Evolutionary conservation across 345 rosid species (phyloP), one percentile per base, ranked within the genome.

Genomic region (Carallia pectinifolia): DNA sequence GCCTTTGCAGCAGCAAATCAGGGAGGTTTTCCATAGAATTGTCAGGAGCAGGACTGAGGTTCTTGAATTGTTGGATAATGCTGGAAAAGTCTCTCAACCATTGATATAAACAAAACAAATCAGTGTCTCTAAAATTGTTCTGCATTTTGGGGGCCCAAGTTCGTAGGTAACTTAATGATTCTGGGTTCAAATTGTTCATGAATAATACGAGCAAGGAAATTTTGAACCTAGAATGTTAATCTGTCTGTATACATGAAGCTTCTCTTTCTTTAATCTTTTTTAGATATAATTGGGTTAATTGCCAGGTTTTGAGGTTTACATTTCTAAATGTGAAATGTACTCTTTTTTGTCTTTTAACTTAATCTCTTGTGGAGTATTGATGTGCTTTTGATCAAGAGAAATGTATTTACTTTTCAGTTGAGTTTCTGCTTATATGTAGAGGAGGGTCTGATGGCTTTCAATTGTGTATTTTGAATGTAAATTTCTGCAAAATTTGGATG

Each of bases 1-100:
- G 68, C 94, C 98, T 37, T 76, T 92, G 61, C 98, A 96, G 86
- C 79, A 83, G 76, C 97, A 96, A 82, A 85, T 96, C 71, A 82
- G 99, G 79, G 98, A 92, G 66, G 94, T 92, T 27, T 95, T 95
- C 69, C 99, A 92, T 74, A 78, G 97, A 86, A 81, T 90, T 72
- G 96, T 92, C 61, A 86, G 96, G 82, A 92, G 94, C 89, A 88
- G 98, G 83, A 69, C 85, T 6, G 94, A 92, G 82, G 75, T 90
- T 72, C 84, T 88, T 4, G 96, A 88, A 12, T 83, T 73, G 61
- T 58, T 92, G 87, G 98, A 90, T 1, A 82, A 82, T 31, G 82
- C 84, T 5, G 88, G 83, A 7, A 88, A 85, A 77, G 27, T 64
- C 15, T 58, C 85, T 29, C 71, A 81, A 13, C 81, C 83, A 4